Base-by-base conservation (phyloP, 495 filamentous ascomycete species). In the Aspergillus steynii region DNA sequence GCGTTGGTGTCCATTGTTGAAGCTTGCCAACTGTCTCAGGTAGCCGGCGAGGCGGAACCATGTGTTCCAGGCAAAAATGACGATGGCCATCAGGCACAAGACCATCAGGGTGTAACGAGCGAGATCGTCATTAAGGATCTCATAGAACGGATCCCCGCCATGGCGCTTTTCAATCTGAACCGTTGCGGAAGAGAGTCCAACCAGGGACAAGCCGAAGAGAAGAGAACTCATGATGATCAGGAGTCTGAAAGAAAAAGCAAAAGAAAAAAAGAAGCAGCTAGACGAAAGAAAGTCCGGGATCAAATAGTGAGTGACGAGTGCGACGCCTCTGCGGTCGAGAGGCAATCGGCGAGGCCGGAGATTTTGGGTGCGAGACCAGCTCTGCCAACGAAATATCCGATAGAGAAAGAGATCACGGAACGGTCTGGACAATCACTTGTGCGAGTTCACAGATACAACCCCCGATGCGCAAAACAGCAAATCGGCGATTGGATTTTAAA, bases 11-110 rank as follows among this genome's bases (percentile, higher is more conserved):
- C 88, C 88, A 81, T 86, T 89, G 70, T 78, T 82, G 63, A 96
- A 83, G 61, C 85, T 89, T 29, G 87, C 76, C 56, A 97, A 75
- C n/a, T 87, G 88, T 68, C 95, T 85, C 14, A 95, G 73, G 60
- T 91, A 90, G 58, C 75, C 77, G 51, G 84, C 77, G 27, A 88
- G 75, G 52, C 71, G 69, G 37, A 76, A 68, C 48, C 78, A 68
- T 12, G 86, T 68, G 51, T 86, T 77, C 70, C 84, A 86, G 48
- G 83, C 50, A 42, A 85, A 75, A 28, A 83, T 75, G 27, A 80
- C 62, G 20, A 76, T 73, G 15, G 81, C 79, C 9, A 88, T 67
- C 31, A 68, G 78, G 49, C 77, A 74, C n/a, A 91, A 78, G 0
- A 77, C 73, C 48, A 80, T 62, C 29, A 83, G 65, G 47, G 71